phyloP scores from a whole-genome alignment of 441 rosid species.

The Pelargonium fulgidum region DNA sequence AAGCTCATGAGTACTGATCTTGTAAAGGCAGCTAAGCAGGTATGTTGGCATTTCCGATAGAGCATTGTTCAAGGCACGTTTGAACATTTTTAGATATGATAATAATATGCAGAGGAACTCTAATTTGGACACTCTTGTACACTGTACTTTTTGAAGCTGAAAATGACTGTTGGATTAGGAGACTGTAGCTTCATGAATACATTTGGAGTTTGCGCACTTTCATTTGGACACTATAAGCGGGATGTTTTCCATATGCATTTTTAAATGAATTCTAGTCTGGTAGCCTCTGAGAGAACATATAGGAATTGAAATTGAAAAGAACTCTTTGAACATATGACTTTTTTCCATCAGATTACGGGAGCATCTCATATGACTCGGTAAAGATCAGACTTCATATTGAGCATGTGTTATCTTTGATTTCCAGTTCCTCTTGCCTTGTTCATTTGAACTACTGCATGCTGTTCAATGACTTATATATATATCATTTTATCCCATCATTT shows the following conservation, averaged over 20 bases:
- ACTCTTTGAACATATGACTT: neutral
- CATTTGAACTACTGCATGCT: neutral
- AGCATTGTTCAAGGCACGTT: neutral
- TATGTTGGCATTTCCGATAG: slow-evolving; percentile 8
- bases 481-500: neutral
- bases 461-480: neutral
- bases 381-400: neutral
- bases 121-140: neutral
- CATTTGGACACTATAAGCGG: neutral
- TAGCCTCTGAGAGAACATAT: neutral
- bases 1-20: slow-evolving; percentile 71
- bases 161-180: slow-evolving; percentile 1
- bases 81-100: neutral
- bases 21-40: slow-evolving; percentile 94
- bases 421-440: neutral
- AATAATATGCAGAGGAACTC: neutral
- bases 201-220: neutral
- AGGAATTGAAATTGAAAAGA: neutral
- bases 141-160: neutral
- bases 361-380: neutral
- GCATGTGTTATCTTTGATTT: neutral
- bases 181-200: neutral
- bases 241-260: neutral
- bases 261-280: neutral
- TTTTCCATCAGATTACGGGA: neutral